These are phyloP conservation scores for Lentinula guzmanii DNA, from an alignment of 768 basidiomycete species.

Conservation along the genomic window DNA sequence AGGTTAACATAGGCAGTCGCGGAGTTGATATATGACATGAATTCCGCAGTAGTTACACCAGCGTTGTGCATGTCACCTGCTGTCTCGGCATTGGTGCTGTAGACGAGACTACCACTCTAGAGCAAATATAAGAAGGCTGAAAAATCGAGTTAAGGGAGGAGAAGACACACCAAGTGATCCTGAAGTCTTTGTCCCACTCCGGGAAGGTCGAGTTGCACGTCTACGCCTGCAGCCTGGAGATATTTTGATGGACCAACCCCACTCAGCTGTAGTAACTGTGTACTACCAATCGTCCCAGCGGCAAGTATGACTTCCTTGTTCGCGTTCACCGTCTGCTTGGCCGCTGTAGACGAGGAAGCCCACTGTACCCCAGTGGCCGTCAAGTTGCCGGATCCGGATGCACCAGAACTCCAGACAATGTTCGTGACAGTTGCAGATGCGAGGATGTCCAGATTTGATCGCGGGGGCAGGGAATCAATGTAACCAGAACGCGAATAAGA, in stretches of 20 bases:
- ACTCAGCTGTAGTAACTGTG: slow-evolving; percentile 35
- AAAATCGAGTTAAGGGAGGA: neutral
- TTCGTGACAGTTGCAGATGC: slow-evolving; percentile 55
- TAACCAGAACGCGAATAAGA: slow-evolving; percentile 52
- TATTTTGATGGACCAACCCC: slow-evolving; percentile 39
- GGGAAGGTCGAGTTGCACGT: slow-evolving; percentile 28
- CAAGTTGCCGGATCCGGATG: slow-evolving; percentile 31
- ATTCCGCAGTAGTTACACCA: slow-evolving; percentile 9
- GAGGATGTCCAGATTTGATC: slow-evolving; percentile 59
- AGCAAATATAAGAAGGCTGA: neutral
- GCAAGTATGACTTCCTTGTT: slow-evolving; percentile 49
- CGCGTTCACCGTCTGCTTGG: slow-evolving; percentile 33
- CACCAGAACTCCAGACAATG: slow-evolving; percentile 30
- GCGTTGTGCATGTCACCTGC: slow-evolving; percentile 17
- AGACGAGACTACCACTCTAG: slow-evolving; percentile 30
- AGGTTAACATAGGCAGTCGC: slow-evolving; percentile 46
- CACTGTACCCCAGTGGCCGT: slow-evolving; percentile 48
- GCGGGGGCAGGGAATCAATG: slow-evolving; percentile 56
- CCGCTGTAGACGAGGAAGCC: slow-evolving; percentile 24
- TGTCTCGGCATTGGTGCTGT: slow-evolving; percentile 31
- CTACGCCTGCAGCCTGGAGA: slow-evolving; percentile 30
- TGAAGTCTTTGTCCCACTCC: slow-evolving; percentile 46
- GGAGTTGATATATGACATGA: slow-evolving; percentile 45
- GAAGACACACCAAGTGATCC: slow-evolving; percentile 31
- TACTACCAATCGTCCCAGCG: slow-evolving; percentile 36